phyloP scores from a whole-genome alignment of 1,284 basidiomycete genomes.

The Ceratobasidium sp. region DNA sequence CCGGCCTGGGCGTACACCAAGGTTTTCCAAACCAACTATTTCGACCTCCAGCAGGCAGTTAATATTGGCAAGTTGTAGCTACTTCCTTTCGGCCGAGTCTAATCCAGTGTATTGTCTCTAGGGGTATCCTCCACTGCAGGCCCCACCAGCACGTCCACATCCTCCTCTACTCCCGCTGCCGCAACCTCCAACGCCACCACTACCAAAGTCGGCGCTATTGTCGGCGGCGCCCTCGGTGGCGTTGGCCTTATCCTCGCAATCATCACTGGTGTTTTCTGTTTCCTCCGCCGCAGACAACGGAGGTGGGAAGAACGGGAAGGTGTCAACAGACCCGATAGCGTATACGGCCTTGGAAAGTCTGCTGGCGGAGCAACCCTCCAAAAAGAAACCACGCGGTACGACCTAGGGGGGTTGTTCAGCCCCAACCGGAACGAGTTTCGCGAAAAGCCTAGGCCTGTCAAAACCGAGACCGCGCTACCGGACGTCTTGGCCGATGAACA shows the following conservation, averaged over 20 bases:
- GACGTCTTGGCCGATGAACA: slow-evolving; percentile 31
- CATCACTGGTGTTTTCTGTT: slow-evolving; percentile 19
- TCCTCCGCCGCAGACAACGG: slow-evolving; percentile 26
- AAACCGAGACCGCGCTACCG: slow-evolving; percentile 25
- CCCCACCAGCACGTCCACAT: not conserved
- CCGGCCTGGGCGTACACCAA: slow-evolving; percentile 21
- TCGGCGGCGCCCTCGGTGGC: slow-evolving; percentile 15
- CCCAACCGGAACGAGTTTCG: not conserved
- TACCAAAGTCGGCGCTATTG: slow-evolving; percentile 9
- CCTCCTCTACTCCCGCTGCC: not conserved
- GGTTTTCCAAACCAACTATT: slow-evolving; percentile 24
- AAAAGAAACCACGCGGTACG: slow-evolving; percentile 7
- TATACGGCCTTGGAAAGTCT: not conserved
- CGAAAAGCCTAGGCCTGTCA: slow-evolving; percentile 25
- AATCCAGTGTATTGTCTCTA: not conserved
- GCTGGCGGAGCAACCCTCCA: not conserved
- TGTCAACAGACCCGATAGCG: slow-evolving; percentile 5
- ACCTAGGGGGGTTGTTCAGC: slow-evolving; percentile 3
- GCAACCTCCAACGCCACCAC: not conserved
- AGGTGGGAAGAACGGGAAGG: slow-evolving; percentile 27
- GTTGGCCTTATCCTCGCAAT: slow-evolving; percentile 12
- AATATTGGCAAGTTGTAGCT: slow-evolving; percentile 21
- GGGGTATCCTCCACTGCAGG: slow-evolving; percentile 18
- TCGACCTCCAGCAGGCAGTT: slow-evolving; percentile 32
- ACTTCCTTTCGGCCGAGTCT: not conserved